Evolutionary conservation across 495 filamentous ascomycete genomes (phyloP).

Genomic region (Barbatosphaeria neglecta): DNA sequence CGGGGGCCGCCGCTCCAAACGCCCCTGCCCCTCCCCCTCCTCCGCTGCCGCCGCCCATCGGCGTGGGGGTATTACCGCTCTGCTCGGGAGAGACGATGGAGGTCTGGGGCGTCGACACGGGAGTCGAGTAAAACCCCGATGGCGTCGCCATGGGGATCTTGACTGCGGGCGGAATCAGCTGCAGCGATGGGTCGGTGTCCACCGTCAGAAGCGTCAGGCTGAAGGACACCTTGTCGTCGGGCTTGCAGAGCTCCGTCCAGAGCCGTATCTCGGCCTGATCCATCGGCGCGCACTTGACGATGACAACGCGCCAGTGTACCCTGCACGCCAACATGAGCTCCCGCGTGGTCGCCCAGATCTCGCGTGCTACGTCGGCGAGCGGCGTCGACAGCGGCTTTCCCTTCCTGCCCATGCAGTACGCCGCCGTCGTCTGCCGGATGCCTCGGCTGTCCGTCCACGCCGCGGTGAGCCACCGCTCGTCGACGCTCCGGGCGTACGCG

Average conservation of each 20-base stretch:
- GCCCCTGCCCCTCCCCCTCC: too few species aligned
- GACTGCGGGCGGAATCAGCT: slow-evolving; percentile 43
- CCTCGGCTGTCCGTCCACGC: slow-evolving; percentile 90
- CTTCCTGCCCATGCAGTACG: slow-evolving; percentile 65
- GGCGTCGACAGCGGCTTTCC: slow-evolving; percentile 40
- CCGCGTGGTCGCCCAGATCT: slow-evolving; percentile 78
- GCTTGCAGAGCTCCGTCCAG: slow-evolving; percentile 36
- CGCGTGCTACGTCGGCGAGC: slow-evolving; percentile 54
- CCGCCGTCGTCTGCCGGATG: slow-evolving; percentile 60
- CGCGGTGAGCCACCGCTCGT: slow-evolving; percentile 76
- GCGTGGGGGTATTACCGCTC: slow-evolving; percentile 34
- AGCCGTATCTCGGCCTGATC: slow-evolving; percentile 60
- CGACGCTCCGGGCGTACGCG: slow-evolving; percentile 69
- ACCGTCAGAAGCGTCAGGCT: slow-evolving; percentile 53
- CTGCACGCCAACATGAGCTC: slow-evolving; percentile 60
- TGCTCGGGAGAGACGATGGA: slow-evolving; percentile 45
- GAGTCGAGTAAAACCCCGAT: slow-evolving; percentile 35
- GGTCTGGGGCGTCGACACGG: slow-evolving; percentile 46
- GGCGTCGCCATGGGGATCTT: slow-evolving; percentile 28
- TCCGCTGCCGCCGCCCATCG: slow-evolving; percentile 27
- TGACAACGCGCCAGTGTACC: slow-evolving; percentile 68
- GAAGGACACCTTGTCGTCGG: slow-evolving; percentile 30
- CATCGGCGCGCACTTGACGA: slow-evolving; percentile 64
- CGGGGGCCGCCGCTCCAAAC: slow-evolving; percentile 7
- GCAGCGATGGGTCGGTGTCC: slow-evolving; percentile 54